phyloP scores from a whole-genome alignment of 2,329 filamentous ascomycete genomes.

The Daldinia eschscholtzii region DNA sequence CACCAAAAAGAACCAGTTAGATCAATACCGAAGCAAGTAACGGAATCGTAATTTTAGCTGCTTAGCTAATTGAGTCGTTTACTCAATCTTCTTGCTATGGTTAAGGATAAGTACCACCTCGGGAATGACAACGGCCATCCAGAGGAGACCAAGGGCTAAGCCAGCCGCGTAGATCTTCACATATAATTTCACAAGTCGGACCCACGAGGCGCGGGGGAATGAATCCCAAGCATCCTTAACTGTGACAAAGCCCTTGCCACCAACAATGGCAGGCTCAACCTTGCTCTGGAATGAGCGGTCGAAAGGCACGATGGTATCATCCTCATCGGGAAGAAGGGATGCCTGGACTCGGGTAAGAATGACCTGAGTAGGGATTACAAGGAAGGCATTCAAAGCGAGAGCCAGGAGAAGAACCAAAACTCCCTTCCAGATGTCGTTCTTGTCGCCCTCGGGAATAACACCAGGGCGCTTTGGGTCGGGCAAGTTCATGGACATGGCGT shows the following conservation, averaged over 20 bases:
- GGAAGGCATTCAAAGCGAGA: conserved; percentile 67
- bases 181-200: conserved; percentile 80
- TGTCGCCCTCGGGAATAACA: conserved; percentile 55
- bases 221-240: conserved; percentile 83
- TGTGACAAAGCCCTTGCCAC: conserved; percentile 77
- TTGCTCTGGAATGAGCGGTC: conserved; percentile 87
- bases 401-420: conserved; percentile 60
- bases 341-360: conserved; percentile 87
- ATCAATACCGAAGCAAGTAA: neutral
- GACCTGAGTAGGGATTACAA: conserved; percentile 81
- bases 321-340: conserved; percentile 82
- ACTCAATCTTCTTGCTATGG: conserved; percentile 48
- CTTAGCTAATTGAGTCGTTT: conserved; percentile 18
- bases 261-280: conserved; percentile 79
- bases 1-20: conserved; percentile 7
- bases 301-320: conserved; percentile 89
- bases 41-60: neutral
- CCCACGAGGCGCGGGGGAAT: conserved; percentile 78
- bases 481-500: conserved; percentile 62
- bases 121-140: conserved; percentile 63
- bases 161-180: conserved; percentile 75
- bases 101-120: conserved; percentile 62
- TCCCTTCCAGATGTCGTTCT: conserved; percentile 60
- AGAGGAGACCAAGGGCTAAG: conserved; percentile 60
- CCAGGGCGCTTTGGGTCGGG: conserved; percentile 55